These are phyloP conservation scores for Fusarium subglutinans DNA, from an alignment of 2,329 filamentous ascomycete species.

Conservation along the genomic window DNA sequence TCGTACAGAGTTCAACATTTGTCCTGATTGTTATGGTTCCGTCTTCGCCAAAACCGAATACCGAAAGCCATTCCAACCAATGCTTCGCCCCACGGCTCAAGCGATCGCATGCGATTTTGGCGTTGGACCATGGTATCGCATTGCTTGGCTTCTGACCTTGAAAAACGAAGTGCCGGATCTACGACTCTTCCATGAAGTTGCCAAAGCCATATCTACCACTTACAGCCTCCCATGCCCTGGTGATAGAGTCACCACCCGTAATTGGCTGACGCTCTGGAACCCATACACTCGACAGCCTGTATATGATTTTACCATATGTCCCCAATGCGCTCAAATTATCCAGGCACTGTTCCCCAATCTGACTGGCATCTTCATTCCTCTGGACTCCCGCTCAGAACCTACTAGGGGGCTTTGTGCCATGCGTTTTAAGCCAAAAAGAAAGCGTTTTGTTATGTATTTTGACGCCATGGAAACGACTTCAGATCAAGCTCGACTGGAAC, in stretches of 20 bases:
- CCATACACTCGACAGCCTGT: constrained; percentile 71
- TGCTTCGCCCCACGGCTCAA: constrained; percentile 65
- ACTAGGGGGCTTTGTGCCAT: constrained; percentile 73
- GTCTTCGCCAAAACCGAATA: constrained; percentile 77
- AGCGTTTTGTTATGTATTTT: constrained; percentile 67
- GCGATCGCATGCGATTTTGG: constrained; percentile 82
- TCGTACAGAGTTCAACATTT: constrained; percentile 79
- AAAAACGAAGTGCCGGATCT: constrained; percentile 75
- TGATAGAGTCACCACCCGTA: constrained; percentile 62
- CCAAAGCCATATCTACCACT: constrained; percentile 62
- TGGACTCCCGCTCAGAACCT: constrained; percentile 57
- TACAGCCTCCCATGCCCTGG: constrained; percentile 67
- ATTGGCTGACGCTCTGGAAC: constrained; percentile 82
- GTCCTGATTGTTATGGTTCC: constrained; percentile 78
- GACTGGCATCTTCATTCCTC: constrained; percentile 69
- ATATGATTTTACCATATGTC: constrained; percentile 78
- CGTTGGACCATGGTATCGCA: constrained; percentile 78
- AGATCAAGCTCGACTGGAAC: constrained; percentile 58
- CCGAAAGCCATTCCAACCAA: constrained; percentile 68
- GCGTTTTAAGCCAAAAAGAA: constrained; percentile 63
- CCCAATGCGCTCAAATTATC: constrained; percentile 76
- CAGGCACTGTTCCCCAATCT: constrained; percentile 79
- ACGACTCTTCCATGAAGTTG: constrained; percentile 74
- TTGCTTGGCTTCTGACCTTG: constrained; percentile 83
- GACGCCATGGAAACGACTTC: constrained; percentile 67